Conservation (phyloP, 768 basidiomycete genomes). For the Russula abietina region DNA sequence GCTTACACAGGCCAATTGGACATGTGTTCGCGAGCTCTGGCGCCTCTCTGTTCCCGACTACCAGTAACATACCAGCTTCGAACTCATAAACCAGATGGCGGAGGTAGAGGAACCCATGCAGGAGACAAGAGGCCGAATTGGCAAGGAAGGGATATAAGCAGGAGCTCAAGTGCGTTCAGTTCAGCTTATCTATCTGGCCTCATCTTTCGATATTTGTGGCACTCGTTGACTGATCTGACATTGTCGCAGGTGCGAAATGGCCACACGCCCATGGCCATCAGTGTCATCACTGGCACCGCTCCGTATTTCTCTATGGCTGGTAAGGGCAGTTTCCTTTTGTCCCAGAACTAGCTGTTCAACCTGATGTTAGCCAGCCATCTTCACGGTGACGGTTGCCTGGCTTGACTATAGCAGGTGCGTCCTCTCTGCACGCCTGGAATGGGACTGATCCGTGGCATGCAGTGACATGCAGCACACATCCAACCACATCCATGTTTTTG, state of each 20-base stretch:
- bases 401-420: constrained; percentile 64
- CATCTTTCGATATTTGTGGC: too few species aligned
- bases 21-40: neutral
- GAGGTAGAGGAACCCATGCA: constrained; percentile 13
- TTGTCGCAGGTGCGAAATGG: constrained; percentile 45
- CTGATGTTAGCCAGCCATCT: too few species aligned
- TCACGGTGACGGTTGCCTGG: constrained; percentile 71
- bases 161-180: constrained; percentile 47
- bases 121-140: constrained; percentile 56
- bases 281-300: constrained; percentile 64
- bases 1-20: too few species aligned
- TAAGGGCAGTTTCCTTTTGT: too few species aligned
- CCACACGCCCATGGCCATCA: constrained; percentile 32
- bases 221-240: constrained; percentile 50
- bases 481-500: constrained; percentile 75
- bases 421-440: neutral
- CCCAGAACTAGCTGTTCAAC: too few species aligned
- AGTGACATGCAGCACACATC: constrained; percentile 51
- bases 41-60: neutral
- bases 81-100: neutral
- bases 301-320: constrained; percentile 56
- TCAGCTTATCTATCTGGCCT: neutral
- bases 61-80: neutral
- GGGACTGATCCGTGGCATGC: neutral
- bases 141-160: constrained; percentile 70